Percentiles rank a stretch among this genome's conserved stretches.
Evolutionary conservation across 2,329 filamentous ascomycete species (phyloP).

Genomic region (Truncatella angustata): DNA sequence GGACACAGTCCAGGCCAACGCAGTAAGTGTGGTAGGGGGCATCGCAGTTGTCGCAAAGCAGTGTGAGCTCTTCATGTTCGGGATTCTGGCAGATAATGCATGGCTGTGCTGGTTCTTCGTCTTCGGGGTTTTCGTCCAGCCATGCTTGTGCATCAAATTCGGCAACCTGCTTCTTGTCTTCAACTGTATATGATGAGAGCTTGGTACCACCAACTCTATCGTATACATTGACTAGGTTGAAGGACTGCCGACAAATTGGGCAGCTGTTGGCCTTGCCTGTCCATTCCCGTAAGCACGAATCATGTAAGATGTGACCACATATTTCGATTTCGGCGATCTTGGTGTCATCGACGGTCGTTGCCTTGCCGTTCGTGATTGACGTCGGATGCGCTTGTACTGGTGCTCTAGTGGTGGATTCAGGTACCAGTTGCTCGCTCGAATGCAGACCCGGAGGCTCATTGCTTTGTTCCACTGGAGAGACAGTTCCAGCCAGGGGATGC

Average conservation of each 20-base stretch:
- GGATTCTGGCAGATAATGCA: constrained; percentile 82
- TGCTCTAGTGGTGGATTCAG: constrained; percentile 11
- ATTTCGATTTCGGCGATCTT: constrained; percentile 63
- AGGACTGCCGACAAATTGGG: constrained; percentile 89
- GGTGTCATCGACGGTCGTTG: constrained; percentile 31
- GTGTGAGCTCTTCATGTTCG: constrained; percentile 79
- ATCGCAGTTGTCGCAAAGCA: constrained; percentile 91
- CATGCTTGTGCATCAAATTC: constrained; percentile 79
- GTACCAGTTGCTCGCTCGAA: constrained; percentile 1
- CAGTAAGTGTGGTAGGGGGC: constrained; percentile 90
- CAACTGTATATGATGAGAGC: constrained; percentile 61
- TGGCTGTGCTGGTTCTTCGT: constrained; percentile 67
- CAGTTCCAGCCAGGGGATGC: constrained; percentile 19
- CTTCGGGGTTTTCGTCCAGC: constrained; percentile 70
- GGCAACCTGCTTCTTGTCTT: constrained; percentile 84
- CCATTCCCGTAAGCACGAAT: constrained; percentile 91
- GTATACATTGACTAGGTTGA: constrained; percentile 86
- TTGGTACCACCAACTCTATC: constrained; percentile 72
- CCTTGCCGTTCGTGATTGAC: constrained; percentile 11
- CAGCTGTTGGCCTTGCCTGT: constrained; percentile 96
- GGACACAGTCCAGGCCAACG: constrained; percentile 75
- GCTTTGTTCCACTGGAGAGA: constrained; percentile 7
- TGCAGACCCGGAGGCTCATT: constrained; percentile 8
- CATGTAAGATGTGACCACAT: constrained; percentile 89
- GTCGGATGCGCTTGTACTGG: constrained; percentile 21